Base-by-base conservation (phyloP, 768 basidiomycete genomes). In the Kwoniella pini region DNA sequence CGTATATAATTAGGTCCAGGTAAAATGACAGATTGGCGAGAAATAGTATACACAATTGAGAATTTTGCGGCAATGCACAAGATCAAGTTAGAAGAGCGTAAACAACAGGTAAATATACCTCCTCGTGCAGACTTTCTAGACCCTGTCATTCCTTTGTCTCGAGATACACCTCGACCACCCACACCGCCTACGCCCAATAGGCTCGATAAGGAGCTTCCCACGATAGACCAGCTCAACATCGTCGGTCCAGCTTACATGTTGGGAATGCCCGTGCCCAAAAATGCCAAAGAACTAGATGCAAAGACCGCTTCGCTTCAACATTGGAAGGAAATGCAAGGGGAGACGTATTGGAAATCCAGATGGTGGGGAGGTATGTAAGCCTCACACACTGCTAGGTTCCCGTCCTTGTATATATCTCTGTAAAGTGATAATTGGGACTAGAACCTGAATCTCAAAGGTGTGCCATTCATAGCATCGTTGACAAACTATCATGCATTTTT, bases 1-100 rank as follows among this genome's bases (percentile, higher is more conserved):
- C 33, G 33, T 7, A 15, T 36, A 36, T 36, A 36, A 36, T 36
- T 31, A 93, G 92, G 93, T 5, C 65, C 90, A 0, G 95, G 95
- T 12, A 95, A 94, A 1, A 98, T 98, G 95, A 88, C 88, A 1
- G 94, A 97, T 69, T 98, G 95, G 95, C 82, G 81, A 45, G 92
- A 97, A 49, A 89, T 98, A 31, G 80, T 81, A 15, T 42, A 71
- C 28, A 71, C 79, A 2, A 79, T 81, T 31, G 70, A 76, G 31
- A 68, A 72, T 27, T 60, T 62, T 27, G 72, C 60, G 15, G 15
- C 57, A n/a, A 43, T 51, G 48, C 45, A 60, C 28, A 55, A 45
- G 12, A 13, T 17, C 28, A 45, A 45, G 28, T 22, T 44, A 12
- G 24, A 31, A 0, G 17, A 28, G 22, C 17, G 43, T 21, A 30